Percentiles rank a stretch among this genome's conserved stretches.
These are phyloP conservation scores for Rhodotorula graminis DNA, from an alignment of 768 basidiomycete genomes.

Conservation along the genomic window DNA sequence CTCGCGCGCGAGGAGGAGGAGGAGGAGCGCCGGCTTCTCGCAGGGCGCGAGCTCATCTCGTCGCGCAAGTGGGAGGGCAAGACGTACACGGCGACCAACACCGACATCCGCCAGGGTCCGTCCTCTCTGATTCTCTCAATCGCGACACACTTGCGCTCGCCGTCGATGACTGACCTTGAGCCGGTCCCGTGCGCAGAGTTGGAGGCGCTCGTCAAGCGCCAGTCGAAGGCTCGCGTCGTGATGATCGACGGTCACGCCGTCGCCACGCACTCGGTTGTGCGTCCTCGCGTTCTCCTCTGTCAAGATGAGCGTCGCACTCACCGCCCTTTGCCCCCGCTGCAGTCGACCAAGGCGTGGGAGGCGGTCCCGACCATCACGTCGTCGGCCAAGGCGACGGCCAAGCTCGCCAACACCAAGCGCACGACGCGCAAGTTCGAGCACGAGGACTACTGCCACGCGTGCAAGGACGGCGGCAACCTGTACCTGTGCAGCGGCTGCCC, in stretches of 20 bases:
- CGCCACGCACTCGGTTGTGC: constrained; percentile 13
- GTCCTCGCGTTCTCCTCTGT: not conserved
- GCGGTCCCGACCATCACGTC: constrained; percentile 34
- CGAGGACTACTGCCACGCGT: constrained; percentile 59
- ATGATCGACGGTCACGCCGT: constrained; percentile 24
- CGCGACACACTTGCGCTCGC: too few species aligned
- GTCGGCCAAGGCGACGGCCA: constrained; percentile 1
- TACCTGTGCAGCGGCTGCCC: constrained; percentile 55
- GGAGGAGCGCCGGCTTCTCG: constrained; percentile 55
- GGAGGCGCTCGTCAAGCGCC: constrained; percentile 9
- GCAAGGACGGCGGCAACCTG: constrained; percentile 59
- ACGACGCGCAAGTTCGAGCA: constrained; percentile 51
- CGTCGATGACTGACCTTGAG: not conserved
- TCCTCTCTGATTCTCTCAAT: not conserved
- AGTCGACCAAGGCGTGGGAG: constrained; percentile 20
- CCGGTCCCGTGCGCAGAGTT: constrained; percentile 5
- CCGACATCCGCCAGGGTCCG: constrained; percentile 40
- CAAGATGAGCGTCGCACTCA: too few species aligned
- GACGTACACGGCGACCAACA: constrained; percentile 42
- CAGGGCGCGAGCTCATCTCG: constrained; percentile 59
- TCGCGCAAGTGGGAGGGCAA: constrained; percentile 57
- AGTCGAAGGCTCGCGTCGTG: constrained; percentile 8
- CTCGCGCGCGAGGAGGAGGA: constrained; percentile 52
- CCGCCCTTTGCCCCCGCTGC: not conserved
- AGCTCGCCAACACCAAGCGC: constrained; percentile 45